Conservation (phyloP, 305 asterid genomes). For the Fraxinus xanthoxyloides region DNA sequence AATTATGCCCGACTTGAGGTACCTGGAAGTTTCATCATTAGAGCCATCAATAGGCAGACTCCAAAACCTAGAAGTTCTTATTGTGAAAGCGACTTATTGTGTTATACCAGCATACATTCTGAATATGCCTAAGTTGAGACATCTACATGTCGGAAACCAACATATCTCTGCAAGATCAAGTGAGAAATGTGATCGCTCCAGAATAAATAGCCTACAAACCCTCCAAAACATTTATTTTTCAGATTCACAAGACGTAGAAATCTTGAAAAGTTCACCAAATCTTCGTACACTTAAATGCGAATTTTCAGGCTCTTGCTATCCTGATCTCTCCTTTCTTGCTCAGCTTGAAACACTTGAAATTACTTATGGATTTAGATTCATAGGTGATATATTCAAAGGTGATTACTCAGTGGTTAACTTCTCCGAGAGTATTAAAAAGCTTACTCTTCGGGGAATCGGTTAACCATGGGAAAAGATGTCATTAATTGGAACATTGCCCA, state of each 20-base stretch:
- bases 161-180: accelerated
- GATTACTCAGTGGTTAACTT: no score
- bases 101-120: no score
- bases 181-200: neutral
- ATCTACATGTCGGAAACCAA: no score
- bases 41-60: neutral
- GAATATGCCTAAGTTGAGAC: neutral
- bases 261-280: neutral
- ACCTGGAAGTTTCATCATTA: neutral
- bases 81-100: no score
- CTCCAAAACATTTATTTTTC: neutral
- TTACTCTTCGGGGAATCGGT: neutral
- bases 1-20: neutral
- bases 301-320: neutral
- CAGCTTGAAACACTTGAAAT: neutral
- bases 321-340: neutral
- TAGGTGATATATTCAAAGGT: no score
- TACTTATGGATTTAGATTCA: neutral
- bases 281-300: neutral
- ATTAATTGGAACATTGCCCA: neutral
- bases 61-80: neutral
- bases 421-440: neutral
- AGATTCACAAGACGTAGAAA: neutral
- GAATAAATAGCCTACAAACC: neutral
- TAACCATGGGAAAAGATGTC: neutral